Evolutionary conservation across 345 rosid species (phyloP).

Genomic region (Camelina sativa): DNA sequence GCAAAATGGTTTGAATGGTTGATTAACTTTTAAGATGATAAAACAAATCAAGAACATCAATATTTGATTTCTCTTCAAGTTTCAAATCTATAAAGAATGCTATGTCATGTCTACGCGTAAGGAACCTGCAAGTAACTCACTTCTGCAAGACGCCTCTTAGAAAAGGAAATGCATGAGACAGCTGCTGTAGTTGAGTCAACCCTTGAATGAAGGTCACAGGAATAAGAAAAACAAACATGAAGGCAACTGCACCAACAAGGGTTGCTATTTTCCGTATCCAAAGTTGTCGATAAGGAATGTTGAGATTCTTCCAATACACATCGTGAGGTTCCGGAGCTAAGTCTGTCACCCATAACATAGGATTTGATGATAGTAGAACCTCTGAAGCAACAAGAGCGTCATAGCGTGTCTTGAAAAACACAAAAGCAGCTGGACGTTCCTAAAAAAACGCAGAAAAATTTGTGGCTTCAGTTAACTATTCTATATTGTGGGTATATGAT

Average conservation of each 20-base stretch:
- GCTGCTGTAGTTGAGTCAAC: slow-evolving; percentile 70
- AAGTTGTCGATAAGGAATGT: slow-evolving; percentile 76
- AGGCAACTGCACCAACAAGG: slow-evolving; percentile 62
- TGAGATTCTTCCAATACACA: slow-evolving; percentile 86
- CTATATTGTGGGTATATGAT: not conserved
- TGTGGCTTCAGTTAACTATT: slow-evolving; percentile 3
- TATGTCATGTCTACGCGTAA: slow-evolving; percentile 17
- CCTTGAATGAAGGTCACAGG: slow-evolving; percentile 93
- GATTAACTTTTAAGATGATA: not conserved
- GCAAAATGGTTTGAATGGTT: slow-evolving; percentile 41
- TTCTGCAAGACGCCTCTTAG: slow-evolving; percentile 58
- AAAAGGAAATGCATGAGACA: slow-evolving; percentile 69
- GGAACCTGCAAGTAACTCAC: slow-evolving; percentile 52
- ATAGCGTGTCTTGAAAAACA: slow-evolving; percentile 83
- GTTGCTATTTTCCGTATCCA: slow-evolving; percentile 82
- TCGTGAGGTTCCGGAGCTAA: slow-evolving; percentile 92
- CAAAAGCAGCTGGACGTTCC: slow-evolving; percentile 94
- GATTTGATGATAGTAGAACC: slow-evolving; percentile 80
- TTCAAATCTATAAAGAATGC: not conserved
- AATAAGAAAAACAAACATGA: slow-evolving; percentile 75
- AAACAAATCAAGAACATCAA: not conserved
- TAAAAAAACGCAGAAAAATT: slow-evolving; percentile 38
- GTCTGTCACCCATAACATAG: slow-evolving; percentile 92
- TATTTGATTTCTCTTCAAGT: not conserved
- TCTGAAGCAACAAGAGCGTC: slow-evolving; percentile 76